These are phyloP conservation scores for Colletotrichum brevisporum DNA, from an alignment of 2,329 filamentous ascomycete species.

Conservation along the genomic window DNA sequence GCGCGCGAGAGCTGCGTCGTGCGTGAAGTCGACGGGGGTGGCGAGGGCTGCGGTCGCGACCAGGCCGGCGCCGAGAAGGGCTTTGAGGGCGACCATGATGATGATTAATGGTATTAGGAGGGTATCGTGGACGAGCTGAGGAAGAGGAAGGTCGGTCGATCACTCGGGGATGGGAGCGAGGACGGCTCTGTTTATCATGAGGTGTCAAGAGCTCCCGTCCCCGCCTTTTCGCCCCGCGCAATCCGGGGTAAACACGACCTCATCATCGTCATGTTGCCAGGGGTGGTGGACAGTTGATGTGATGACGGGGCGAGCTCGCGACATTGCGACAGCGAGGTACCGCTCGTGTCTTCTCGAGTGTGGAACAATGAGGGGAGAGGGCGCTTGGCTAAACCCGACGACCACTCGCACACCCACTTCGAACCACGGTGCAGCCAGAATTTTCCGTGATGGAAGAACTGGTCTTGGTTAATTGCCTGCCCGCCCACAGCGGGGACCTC, in stretches of 20 bases:
- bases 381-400: slow-evolving; percentile 4
- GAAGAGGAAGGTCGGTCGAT: neutral
- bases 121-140: neutral
- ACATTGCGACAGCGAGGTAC: slow-evolving; percentile 5
- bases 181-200: slow-evolving; percentile 18
- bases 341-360: too few species aligned
- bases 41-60: slow-evolving; percentile 24
- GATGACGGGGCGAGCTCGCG: slow-evolving; percentile 6
- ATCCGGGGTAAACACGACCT: slow-evolving; percentile 1
- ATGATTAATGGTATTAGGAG: neutral
- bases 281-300: neutral
- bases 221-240: neutral
- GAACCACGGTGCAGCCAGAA: neutral
- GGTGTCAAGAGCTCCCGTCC: neutral
- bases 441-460: slow-evolving; percentile 33
- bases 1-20: slow-evolving; percentile 43
- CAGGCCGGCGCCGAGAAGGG: slow-evolving; percentile 22
- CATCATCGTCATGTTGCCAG: slow-evolving; percentile 12
- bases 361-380: too few species aligned
- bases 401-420: neutral
- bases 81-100: slow-evolving; percentile 20
- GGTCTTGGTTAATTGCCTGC: neutral
- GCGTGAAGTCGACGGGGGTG: slow-evolving; percentile 44
- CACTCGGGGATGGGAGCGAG: neutral
- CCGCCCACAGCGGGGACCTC: slow-evolving; percentile 13